Evolutionary conservation across 352 stramenopile species (phyloP), one percentile per base, ranked within the genome.

Genomic region (Globisporangium canariense): DNA sequence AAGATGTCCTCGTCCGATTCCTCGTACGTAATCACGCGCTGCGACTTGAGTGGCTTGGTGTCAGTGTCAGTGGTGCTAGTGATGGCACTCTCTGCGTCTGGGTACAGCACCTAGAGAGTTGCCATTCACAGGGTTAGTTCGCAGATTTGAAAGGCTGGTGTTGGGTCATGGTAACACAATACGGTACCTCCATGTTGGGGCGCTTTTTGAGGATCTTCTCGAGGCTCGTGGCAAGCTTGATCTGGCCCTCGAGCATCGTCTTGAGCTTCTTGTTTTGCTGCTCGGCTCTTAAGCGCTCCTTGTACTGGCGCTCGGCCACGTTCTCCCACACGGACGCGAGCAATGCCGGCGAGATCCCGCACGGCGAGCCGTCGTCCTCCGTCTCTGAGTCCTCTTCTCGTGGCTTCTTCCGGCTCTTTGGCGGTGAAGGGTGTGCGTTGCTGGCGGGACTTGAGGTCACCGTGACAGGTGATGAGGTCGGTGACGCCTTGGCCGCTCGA

Each of bases 311-410:
- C 30, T 64, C 55, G 10, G 67, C 73, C 14, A 73, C 68, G 10
- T 69, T 68, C 41, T 80, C 67, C 73, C 73, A 80, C 28, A 73
- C 45, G 22, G 64, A 52, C 36, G 66, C 59, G 25, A 71, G 59
- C 16, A 66, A 18, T 5, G 63, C 47, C 14, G 40, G 54, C 60
- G 59, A 67, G 68, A 70, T 74, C 59, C 46, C 71, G 46, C 34
- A 63, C 59, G 45, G 65, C 58, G 25, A 64, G 51, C 51, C 36
- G 13, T 58, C 60, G 36, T 40, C 13, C 18, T 38, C 11, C 11
- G 41, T 28, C 14, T 58, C 51, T 1, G 51, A 28, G 32, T 67
- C 62, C 10, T 60, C 55, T 52, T 51, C 55, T 25, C 41, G 52
- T 14, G 2, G 45, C 32, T 25, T 58, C 62, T 43, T 53, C 18